Base-by-base conservation (phyloP, 192 early-diverging fungal species). In the Umbelopsis ramanniana region DNA sequence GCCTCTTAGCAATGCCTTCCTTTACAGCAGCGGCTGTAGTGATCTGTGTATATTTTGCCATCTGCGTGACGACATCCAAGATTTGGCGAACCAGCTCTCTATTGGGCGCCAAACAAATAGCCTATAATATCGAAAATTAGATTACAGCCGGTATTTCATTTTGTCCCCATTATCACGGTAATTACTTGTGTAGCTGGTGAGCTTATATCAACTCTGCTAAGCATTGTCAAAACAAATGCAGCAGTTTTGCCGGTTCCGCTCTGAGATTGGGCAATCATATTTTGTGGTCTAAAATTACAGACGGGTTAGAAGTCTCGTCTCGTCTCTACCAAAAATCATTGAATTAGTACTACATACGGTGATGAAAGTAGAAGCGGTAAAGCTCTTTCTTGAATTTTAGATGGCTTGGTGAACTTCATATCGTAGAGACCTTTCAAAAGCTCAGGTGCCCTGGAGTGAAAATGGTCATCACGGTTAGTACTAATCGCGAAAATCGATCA, bases 211-310 rank as follows among this genome's bases (percentile, higher is more conserved):
- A 98, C 85, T 23, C 97, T 88, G 70, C 89, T 90, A 12, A 99
- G 86, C 89, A 99, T 97, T 0, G 94, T 93, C 50, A 99, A 83
- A 3, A 89, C 91, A 81, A 99, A 99, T 10, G 96, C 96, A 0
- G 97, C 97, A 22, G 97, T 98, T 81, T 99, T 99, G 68, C 71
- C 97, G 0, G 97, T 99, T 73, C 97, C 97, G 17, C 95, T 95
- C 79, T 98, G 96, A 69, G 96, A 97, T 83, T 99, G 97, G 0
- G 94, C 97, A 76, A 99, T 97, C 94, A 99, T 93, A 78, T 99
- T 98, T 75, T 83, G 88, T 8, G 96, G 90, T n/a, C 87, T 88
- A 76, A 29, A 29, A 3, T 2, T 29, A 29, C 29, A 29, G 3
- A 29, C 29, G 29, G 1, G 29, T 29, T 29, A 29, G 29, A 29